Conservation (phyloP, 1,139 yeast genomes). For the Suhomyces terraborum region DNA sequence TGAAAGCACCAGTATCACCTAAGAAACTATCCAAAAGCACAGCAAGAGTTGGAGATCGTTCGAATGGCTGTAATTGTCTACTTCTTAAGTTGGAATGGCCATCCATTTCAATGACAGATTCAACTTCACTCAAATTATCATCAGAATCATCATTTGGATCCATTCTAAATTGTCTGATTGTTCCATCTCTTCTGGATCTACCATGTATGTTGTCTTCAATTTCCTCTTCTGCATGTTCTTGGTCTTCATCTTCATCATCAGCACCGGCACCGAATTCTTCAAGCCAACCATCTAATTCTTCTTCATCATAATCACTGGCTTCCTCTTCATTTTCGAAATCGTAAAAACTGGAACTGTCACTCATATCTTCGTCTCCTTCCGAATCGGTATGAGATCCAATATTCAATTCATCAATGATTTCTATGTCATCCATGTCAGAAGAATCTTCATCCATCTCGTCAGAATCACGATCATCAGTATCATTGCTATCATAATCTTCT, state of each 20-base stretch:
- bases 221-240: slow-evolving; percentile 14
- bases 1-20: slow-evolving; percentile 17
- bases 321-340: slow-evolving; percentile 31
- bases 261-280: slow-evolving; percentile 38
- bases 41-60: slow-evolving; percentile 15
- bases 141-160: slow-evolving; percentile 21
- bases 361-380: slow-evolving; percentile 28
- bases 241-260: slow-evolving; percentile 18
- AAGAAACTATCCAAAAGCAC: slow-evolving; percentile 18
- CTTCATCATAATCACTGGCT: slow-evolving; percentile 41
- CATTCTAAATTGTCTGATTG: slow-evolving; percentile 4
- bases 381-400: slow-evolving; percentile 25
- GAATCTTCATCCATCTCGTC: slow-evolving; percentile 20
- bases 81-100: slow-evolving; percentile 10
- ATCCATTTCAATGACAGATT: slow-evolving; percentile 24
- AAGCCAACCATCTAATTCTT: slow-evolving; percentile 48
- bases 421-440: slow-evolving; percentile 32
- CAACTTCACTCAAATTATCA: slow-evolving; percentile 27
- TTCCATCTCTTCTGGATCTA: slow-evolving; percentile 7
- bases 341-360: slow-evolving; percentile 32
- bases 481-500: slow-evolving; percentile 26
- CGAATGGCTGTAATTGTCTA: slow-evolving; percentile 14
- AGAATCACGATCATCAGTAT: slow-evolving; percentile 16
- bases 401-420: slow-evolving; percentile 45
- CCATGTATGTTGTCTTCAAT: neutral